Evolutionary conservation across 1,284 basidiomycete genomes (phyloP), one percentile per base, ranked within the genome.

Genomic region (Malassezia caprae): DNA sequence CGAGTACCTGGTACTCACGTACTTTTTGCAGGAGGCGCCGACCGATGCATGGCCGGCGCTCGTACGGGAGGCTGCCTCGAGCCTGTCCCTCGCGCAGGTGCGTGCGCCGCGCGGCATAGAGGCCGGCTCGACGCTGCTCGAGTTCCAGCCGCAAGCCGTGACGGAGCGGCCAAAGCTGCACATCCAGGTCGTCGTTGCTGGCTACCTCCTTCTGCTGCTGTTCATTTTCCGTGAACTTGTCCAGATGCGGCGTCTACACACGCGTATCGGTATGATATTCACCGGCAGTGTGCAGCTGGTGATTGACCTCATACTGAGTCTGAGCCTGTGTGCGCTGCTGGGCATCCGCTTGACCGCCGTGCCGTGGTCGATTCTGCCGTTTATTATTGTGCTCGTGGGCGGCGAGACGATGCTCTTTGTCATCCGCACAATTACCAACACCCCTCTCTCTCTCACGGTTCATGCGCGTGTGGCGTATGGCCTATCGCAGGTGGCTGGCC

Each of bases 371-470:
- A 78, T 94, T 34, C 79, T 96, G 51, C 90, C 91, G 0, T 88
- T 96, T 59, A 87, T 96, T 45, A 89, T 98, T 47, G 83, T 91
- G 15, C 91, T 96, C 63, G 87, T 96, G 17, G 93, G 93, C 8
- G 87, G 89, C 1, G 93, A 96, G 77, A 96, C 96, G 69, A 96
- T 96, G 91, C 88, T 89, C 73, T 86, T 85, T 65, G 79, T 98
- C 69, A 88, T 90, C 73, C 68, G 89, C 65, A 89, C 90, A 0
- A 88, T 98, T 34, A 84, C 87, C 21, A 86, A 83, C 63, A 94
- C 93, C 1, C 85, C 89, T 2, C 84, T 96, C 42, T 84, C 86
- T 1, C 80, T 94, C 30, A 84, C 90, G 0, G 90, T 96, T 11
- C 90, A 93, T 60, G 86, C 90, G 62, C 83, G 93, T 26, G 88